Base-by-base conservation (phyloP, 352 stramenopile genomes). In the Phytophthora pluvialis region DNA sequence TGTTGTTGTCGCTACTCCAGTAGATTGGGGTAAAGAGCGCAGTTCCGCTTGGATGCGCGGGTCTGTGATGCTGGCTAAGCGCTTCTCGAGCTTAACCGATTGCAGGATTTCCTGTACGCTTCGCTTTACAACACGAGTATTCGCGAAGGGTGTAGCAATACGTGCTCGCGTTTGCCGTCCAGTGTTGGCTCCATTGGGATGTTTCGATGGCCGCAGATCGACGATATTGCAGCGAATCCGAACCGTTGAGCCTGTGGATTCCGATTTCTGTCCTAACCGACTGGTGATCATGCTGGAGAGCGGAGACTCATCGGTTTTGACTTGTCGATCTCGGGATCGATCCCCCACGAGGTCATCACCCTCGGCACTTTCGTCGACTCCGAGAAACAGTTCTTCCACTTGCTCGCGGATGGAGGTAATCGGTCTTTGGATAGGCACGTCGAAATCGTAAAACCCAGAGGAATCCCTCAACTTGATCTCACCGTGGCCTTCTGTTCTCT, bases 81-180 rank as follows among this genome's bases (percentile, higher is more conserved):
- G 71, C 32, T 87, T 86, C 26, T 81, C 73, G 5, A 80, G 45
- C 15, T 81, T 77, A 4, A 89, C 71, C 0, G 78, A 72, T 42
- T 83, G 78, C 21, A 93, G 26, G 32, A 90, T 93, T 60, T 93
- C 83, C 16, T 93, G 75, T 2, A 93, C 83, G 10, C 81, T 90
- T 49, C 83, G 78, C 52, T 93, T 91, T 18, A 91, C 63, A n/a
- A 89, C 56, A 0, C 55, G 70, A 4, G 48, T 52, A 42, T 38
- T 64, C 8, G 6, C 3, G 11, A 40, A 26, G 5, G 63, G 25
- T 64, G 44, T n/a, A 39, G 13, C 29, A 21, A 42, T 44, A 25
- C 16, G 11, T 46, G 39, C 18, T 26, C 29, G 29, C 4, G 28
- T 32, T 36, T 39, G 5, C 31, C 38, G 48, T 11, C 4, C 33